Evolutionary conservation across 139 green algal genomes (phyloP).

Genomic region (Tetratostichococcus sp.): DNA sequence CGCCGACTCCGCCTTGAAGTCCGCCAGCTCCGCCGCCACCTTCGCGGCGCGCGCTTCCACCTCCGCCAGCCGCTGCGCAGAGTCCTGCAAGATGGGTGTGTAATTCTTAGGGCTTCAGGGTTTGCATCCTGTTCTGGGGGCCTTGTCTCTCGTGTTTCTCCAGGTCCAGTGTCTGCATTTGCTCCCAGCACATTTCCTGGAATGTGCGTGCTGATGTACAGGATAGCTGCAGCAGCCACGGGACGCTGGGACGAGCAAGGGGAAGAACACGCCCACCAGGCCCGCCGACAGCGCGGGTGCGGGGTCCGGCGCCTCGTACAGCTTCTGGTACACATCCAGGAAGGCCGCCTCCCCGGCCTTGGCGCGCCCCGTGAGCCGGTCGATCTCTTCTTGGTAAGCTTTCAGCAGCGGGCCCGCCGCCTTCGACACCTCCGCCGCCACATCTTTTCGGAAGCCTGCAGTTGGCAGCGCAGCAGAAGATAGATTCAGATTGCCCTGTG

Average conservation of each 20-base stretch:
- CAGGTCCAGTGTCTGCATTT: neutral
- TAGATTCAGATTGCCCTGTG: too few relatives aligned
- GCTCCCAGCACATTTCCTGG: neutral
- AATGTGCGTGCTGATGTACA: neutral
- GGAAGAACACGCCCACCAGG: slow-evolving; percentile 22
- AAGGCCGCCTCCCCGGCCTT: slow-evolving; percentile 73
- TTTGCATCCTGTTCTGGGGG: neutral
- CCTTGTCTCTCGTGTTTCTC: neutral
- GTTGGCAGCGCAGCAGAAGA: too few relatives aligned
- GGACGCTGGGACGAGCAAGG: too few relatives aligned
- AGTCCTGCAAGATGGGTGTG: slow-evolving; percentile 30
- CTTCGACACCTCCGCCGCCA: slow-evolving; percentile 27
- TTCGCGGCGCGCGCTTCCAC: slow-evolving; percentile 46
- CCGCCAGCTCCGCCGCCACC: slow-evolving; percentile 63
- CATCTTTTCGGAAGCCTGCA: slow-evolving; percentile 38
- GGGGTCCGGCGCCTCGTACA: slow-evolving; percentile 94
- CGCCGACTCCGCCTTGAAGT: slow-evolving; percentile 75
- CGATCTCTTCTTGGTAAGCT: slow-evolving; percentile 90
- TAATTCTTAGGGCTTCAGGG: neutral
- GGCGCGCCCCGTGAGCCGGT: slow-evolving; percentile 63
- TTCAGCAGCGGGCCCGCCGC: slow-evolving; percentile 71
- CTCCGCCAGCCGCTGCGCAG: slow-evolving; percentile 39
- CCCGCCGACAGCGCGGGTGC: slow-evolving; percentile 51
- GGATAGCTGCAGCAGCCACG: neutral
- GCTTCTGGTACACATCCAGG: slow-evolving; percentile 83